A percentile compares a stretch with the other conserved stretches of the same genome.
phyloP scores from a whole-genome alignment of 345 rosid genomes.

The Jatropha curcas region DNA sequence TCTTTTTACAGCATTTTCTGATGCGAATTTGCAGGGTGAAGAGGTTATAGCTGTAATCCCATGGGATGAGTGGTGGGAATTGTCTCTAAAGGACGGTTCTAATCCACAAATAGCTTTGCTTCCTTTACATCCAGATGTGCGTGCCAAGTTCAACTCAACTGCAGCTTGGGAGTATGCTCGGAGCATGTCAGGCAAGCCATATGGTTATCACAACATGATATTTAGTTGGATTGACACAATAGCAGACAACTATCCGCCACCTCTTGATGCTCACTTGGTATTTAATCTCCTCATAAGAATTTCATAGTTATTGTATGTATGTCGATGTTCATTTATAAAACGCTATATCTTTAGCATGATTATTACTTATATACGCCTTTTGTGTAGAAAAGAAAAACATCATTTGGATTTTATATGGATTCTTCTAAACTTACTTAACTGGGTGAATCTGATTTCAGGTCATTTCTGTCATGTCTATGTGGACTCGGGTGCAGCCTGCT shows the following conservation, averaged over 20 bases:
- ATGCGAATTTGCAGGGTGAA: constrained; percentile 68
- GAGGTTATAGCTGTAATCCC: constrained; percentile 81
- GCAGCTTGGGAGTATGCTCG: constrained; percentile 97
- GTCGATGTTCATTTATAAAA: too few relatives aligned
- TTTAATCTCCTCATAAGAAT: constrained; percentile 17
- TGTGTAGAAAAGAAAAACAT: too few relatives aligned
- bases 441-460: constrained; percentile 49
- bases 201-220: constrained; percentile 99
- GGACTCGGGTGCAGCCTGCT: constrained; percentile 94
- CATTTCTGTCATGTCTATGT: constrained; percentile 98
- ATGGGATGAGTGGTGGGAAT: constrained; percentile 99
- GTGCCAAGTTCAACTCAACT: constrained; percentile 72
- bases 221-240: constrained; percentile 98
- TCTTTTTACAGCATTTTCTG: constrained; percentile 8
- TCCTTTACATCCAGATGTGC: constrained; percentile 79
- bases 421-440: too few relatives aligned
- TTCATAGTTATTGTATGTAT: neutral
- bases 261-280: constrained; percentile 99
- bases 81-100: constrained; percentile 77
- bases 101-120: constrained; percentile 93
- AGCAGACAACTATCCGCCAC: constrained; percentile 94
- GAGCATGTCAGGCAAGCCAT: constrained; percentile 97
- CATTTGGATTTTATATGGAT: too few relatives aligned
- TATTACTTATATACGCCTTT: neutral
- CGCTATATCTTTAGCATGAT: too few relatives aligned